Evolutionary conservation across 345 rosid species (phyloP), one percentile per base, ranked within the genome.

Genomic region (Lagerstroemia speciosa): DNA sequence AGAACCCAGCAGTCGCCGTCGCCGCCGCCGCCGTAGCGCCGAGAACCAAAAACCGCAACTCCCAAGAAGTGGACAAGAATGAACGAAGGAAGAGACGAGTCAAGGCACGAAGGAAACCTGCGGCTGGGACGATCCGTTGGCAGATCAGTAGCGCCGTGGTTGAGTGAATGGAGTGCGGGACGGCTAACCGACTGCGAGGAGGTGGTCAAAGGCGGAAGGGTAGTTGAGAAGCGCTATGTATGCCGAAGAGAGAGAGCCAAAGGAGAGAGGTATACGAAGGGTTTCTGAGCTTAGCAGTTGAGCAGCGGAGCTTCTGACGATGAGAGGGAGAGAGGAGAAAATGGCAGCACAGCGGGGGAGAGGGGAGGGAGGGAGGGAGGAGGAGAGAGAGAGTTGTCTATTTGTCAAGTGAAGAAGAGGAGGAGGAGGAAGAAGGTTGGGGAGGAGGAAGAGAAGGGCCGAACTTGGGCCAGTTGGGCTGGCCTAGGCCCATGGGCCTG

Each of bases 91-190:
- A 14, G 29, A 64, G 37, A 62, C 37, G 34, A 29, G n/a, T 15
- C 33, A 6, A 11, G 24, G 8, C 73, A n/a, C 43, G 32, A 30
- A n/a, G 31, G 36, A 45, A 36, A 57, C 63, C 62, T 19, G 62
- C 37, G 52, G n/a, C 12, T 20, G 52, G n/a, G 36, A 32, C 69
- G 53, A 52, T 65, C 64, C 22, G 68, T 30, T 53, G 8, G 62
- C 69, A 71, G 74, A 71, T 71, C 74, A 65, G 74, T n/a, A 5
- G 53, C 41, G 14, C 62, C 73, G 60, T 62, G 17, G 30, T 33
- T 31, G 30, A 26, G 50, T 22, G 50, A 65, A 65, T 12, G 67
- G 29, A 38, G 7, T 6, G 48, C 0, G 31, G 27, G 67, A 40
- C 30, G 48, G 67, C 41, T 65, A 6, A 15, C 26, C 45, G 29